These are phyloP conservation scores for Kodamaea sp. DNA, from an alignment of 1,139 yeast genomes.

Conservation along the genomic window DNA sequence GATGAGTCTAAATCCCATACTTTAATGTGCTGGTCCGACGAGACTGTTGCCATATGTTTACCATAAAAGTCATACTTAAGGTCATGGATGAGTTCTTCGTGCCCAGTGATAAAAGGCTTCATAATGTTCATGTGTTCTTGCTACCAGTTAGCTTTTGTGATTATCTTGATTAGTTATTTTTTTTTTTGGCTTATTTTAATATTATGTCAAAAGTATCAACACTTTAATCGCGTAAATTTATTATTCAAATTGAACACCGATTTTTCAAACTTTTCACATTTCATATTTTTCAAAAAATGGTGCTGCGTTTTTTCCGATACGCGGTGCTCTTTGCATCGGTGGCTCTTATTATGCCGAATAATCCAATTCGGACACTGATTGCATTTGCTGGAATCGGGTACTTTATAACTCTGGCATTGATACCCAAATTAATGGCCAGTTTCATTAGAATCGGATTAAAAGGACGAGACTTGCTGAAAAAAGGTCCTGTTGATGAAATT, in stretches of 20 bases:
- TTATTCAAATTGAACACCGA: not conserved
- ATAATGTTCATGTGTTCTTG: conserved; percentile 13
- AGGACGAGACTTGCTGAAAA: conserved; percentile 81
- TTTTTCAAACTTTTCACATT: not conserved
- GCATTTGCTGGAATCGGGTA: conserved; percentile 72
- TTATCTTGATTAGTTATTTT: too few relatives aligned
- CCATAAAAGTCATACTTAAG: conserved; percentile 89
- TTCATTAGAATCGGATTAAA: conserved; percentile 75
- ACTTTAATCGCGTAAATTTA: too few relatives aligned
- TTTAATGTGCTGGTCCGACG: conserved; percentile 87
- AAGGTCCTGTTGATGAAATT: conserved; percentile 52
- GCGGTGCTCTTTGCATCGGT: conserved; percentile 11
- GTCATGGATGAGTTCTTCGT: conserved; percentile 87
- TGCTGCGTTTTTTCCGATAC: conserved; percentile 5
- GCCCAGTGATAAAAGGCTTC: conserved; percentile 81
- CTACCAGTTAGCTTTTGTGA: too few relatives aligned
- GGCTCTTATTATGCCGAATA: conserved; percentile 16
- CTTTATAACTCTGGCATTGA: conserved; percentile 51
- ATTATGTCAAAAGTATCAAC: too few relatives aligned
- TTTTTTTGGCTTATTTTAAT: too few relatives aligned
- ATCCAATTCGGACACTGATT: conserved; percentile 48
- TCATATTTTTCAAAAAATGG: not conserved
- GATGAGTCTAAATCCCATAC: conserved; percentile 69
- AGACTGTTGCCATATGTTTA: conserved; percentile 82
- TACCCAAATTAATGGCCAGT: conserved; percentile 63